Base-by-base conservation (phyloP, 345 rosid genomes). In the Capsella bursapastoris region DNA sequence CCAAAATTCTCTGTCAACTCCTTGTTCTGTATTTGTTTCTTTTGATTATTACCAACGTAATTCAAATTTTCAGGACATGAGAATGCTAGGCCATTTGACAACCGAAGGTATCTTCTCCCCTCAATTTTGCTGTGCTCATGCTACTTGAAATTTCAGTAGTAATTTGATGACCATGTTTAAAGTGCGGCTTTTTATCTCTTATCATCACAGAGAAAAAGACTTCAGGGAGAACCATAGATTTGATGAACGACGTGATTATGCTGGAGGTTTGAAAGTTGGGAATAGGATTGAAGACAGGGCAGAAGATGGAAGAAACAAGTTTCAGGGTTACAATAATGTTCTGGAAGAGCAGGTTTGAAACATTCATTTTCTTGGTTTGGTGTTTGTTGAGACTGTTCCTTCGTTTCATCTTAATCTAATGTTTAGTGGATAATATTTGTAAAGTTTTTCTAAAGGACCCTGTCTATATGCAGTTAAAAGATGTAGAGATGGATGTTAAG, bases 341-440 rank as follows among this genome's bases (percentile, higher is more conserved):
- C 81, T 79, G 74, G 81, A 74, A 78, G 90, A 85, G 65, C 89
- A 90, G 98, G 99, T 92, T 78, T 69, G 78, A 72, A 79, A 53
- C 38, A 55, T 47, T 66, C 15, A 14, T 60, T 29, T 78, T 47
- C 78, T 68, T 55, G 59, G 18, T 56, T 52, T 7, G 16, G 56
- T 51, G 38, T 34, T 57, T 10, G 15, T 63, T 70, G 64, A 56
- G 29, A 48, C 44, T 64, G 29, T 44, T 70, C 40, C 7, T 22
- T 57, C 2, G 18, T 49, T 28, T 35, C 27, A 50, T 62, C 22
- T 51, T 48, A 47, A 48, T 57, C 59, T 25, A 28, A 74, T 1
- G 12, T 57, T 37, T 22, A 5, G 51, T 35, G 12, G 32, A 55
- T 5, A 16, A 31, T 6, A 2, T 31, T 31, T 44, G 8, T 6